Conservation (phyloP, 1,284 basidiomycete genomes). For the Ceratobasidium sp. region DNA sequence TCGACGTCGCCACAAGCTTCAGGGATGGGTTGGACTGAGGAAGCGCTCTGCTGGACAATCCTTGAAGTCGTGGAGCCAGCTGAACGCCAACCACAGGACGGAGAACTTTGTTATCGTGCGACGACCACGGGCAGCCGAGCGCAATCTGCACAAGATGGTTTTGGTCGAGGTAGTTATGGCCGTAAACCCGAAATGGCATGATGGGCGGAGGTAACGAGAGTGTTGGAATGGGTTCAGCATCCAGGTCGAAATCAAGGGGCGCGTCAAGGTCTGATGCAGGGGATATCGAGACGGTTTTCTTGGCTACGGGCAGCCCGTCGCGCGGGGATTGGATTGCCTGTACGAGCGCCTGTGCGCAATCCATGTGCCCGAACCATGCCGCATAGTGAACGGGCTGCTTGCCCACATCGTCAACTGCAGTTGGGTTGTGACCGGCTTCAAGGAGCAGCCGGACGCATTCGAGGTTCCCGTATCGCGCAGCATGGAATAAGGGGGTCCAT, state of each 20-base stretch:
- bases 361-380: constrained; percentile 95
- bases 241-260: constrained; percentile 67
- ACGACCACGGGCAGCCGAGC: constrained; percentile 74
- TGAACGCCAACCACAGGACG: constrained; percentile 53
- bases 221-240: constrained; percentile 92
- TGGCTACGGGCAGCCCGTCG: constrained; percentile 4
- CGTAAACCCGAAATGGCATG: constrained; percentile 94
- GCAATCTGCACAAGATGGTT: constrained; percentile 89
- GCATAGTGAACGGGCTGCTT: constrained; percentile 94
- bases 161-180: constrained; percentile 92
- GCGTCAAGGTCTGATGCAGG: constrained; percentile 54
- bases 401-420: constrained; percentile 85
- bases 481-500: constrained; percentile 98
- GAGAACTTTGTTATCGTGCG: constrained; percentile 46
- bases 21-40: constrained; percentile 69
- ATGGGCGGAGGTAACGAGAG: constrained; percentile 97
- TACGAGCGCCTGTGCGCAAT: constrained; percentile 81
- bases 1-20: constrained; percentile 93
- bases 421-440: constrained; percentile 80
- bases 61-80: constrained; percentile 62
- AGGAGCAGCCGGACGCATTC: constrained; percentile 84
- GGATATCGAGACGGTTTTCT: constrained; percentile 48
- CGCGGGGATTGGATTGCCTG: constrained; percentile 57
- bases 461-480: constrained; percentile 88
- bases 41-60: constrained; percentile 40